phyloP scores from a whole-genome alignment of 129 eudicot species.

The Flaveria robusta region DNA sequence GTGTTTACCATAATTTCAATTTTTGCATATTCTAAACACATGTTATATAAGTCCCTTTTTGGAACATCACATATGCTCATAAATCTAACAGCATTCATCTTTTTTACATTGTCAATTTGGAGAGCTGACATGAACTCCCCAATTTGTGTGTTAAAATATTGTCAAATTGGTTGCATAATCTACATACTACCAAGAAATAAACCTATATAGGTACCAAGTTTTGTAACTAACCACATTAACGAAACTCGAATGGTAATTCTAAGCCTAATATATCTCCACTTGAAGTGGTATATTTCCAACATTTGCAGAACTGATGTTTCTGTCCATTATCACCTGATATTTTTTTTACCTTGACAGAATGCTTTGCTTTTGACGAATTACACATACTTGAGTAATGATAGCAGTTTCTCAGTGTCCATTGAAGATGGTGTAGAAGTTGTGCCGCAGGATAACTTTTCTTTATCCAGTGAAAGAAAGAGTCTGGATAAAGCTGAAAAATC shows the following conservation, averaged over 20 bases:
- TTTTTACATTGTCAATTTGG: background rate
- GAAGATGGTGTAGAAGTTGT: conserved; percentile 87
- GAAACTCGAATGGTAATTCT: background rate
- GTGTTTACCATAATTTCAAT: background rate
- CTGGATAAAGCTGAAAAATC: conserved; percentile 41
- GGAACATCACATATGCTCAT: background rate
- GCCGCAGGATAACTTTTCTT: conserved; percentile 43
- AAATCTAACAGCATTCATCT: background rate
- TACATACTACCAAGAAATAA: conserved; percentile 6
- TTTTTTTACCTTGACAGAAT: conserved; percentile 46
- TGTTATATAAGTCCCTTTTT: background rate
- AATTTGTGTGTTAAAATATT: background rate
- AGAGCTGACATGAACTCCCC: background rate
- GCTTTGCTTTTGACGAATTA: conserved; percentile 76
- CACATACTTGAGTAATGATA: conserved; percentile 81
- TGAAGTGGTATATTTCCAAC: conserved; percentile 1
- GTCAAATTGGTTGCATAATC: background rate
- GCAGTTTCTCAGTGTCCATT: conserved; percentile 65
- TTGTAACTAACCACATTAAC: background rate
- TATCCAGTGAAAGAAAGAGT: conserved; percentile 25
- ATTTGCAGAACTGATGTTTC: background rate
- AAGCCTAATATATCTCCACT: background rate
- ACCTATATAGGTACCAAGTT: background rate
- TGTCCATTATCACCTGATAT: conserved; percentile 7
- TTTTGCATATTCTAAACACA: background rate